phyloP scores from a whole-genome alignment of 2,329 filamentous ascomycete genomes.

The Penicillium olsonii region DNA sequence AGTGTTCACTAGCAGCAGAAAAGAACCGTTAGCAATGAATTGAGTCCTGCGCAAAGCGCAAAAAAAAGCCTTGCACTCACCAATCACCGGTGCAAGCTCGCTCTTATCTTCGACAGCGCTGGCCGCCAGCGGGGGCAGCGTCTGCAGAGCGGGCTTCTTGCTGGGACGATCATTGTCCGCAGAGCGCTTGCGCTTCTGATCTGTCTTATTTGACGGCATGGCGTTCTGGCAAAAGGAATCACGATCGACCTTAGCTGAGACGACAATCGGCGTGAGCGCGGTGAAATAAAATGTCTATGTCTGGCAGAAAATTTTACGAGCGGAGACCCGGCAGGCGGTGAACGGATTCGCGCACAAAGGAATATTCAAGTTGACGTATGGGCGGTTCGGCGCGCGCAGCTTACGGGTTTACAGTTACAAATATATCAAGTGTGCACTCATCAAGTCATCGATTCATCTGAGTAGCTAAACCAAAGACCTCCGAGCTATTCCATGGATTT shows the following conservation, averaged over 20 bases:
- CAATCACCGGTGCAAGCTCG: constrained; percentile 52
- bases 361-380: constrained; percentile 14
- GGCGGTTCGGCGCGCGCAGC: neutral
- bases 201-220: constrained; percentile 37
- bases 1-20: constrained; percentile 30
- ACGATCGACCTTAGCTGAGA: constrained; percentile 7
- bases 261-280: constrained; percentile 11
- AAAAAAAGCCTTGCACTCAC: constrained; percentile 35
- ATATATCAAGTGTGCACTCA: constrained; percentile 14
- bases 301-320: constrained; percentile 28
- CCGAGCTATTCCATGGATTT: constrained; percentile 30
- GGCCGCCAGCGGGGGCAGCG: constrained; percentile 45
- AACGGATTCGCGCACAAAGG: constrained; percentile 18
- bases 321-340: constrained; percentile 28
- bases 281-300: constrained; percentile 25
- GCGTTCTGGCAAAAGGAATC: neutral
- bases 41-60: neutral
- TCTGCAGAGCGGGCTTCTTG: constrained; percentile 50
- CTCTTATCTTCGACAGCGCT: constrained; percentile 50
- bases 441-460: constrained; percentile 29
- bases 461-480: constrained; percentile 28
- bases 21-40: neutral
- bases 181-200: constrained; percentile 56
- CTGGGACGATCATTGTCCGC: constrained; percentile 47
- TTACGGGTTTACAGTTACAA: neutral